Evolutionary conservation across 257 asterid species (phyloP).

Genomic region (Plantago ovata): DNA sequence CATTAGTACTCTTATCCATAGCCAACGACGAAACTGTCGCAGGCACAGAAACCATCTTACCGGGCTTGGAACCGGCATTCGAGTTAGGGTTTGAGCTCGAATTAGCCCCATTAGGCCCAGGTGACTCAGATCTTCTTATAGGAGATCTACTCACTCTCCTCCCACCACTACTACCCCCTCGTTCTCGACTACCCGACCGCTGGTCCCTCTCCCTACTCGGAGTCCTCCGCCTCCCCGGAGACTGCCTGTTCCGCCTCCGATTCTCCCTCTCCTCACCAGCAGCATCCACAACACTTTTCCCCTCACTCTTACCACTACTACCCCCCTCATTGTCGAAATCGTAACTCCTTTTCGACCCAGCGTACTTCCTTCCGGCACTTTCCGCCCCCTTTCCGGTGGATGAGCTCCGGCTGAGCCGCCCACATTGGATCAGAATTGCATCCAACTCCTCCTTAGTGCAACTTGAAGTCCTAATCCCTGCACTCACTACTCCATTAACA

Average conservation of each 20-base stretch:
- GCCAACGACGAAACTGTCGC: conserved; percentile 56
- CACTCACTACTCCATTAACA: conserved; percentile 23
- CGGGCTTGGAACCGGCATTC: conserved; percentile 49
- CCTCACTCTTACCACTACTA: conserved; percentile 26
- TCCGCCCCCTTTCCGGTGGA: conserved; percentile 64
- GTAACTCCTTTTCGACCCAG: conserved; percentile 90
- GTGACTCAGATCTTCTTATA: conserved; percentile 84
- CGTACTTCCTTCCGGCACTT: conserved; percentile 55
- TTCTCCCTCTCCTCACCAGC: conserved; percentile 28
- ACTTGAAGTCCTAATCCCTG: conserved; percentile 76
- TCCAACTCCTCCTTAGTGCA: conserved; percentile 95
- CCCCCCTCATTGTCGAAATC: conserved; percentile 70
- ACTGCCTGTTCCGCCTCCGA: conserved; percentile 13
- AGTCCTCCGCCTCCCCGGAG: conserved; percentile 73
- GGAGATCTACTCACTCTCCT: conserved; percentile 97
- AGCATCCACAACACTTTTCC: conserved; percentile 21
- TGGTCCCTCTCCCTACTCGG: conserved; percentile 91
- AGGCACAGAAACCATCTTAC: conserved; percentile 93
- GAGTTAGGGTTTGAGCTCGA: conserved; percentile 24
- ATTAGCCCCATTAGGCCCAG: conserved; percentile 29
- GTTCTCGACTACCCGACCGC: conserved; percentile 70
- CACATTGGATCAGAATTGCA: conserved; percentile 93
- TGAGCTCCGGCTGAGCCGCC: conserved; percentile 91
- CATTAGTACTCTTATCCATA: conserved; percentile 23
- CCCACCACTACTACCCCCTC: conserved; percentile 47